Percentiles rank a stretch among this genome's conserved stretches.
phyloP scores from a whole-genome alignment of 495 filamentous ascomycete genomes.

The Cercophora sp. region DNA sequence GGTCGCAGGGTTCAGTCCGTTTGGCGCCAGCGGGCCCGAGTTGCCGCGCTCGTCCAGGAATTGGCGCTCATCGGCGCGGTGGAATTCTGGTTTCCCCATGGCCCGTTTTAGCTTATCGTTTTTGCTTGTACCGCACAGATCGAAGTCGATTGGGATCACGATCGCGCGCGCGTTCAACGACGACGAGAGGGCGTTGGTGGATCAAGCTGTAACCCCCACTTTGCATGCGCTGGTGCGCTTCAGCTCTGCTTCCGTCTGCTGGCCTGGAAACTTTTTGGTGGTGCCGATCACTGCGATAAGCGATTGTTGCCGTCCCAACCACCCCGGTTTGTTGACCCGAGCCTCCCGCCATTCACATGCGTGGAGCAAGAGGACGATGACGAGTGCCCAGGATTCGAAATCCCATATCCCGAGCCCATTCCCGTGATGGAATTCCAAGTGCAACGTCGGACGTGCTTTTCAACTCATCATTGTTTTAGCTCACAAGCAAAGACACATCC shows the following conservation, averaged over 20 bases:
- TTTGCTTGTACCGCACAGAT: not conserved
- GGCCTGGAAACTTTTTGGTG: not conserved
- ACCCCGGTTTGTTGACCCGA: not conserved
- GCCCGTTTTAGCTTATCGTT: not conserved
- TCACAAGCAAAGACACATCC: no score
- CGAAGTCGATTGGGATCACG: not conserved
- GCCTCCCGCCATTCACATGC: not conserved
- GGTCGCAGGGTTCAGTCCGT: slow-evolving; percentile 79
- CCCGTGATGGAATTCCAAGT: no score
- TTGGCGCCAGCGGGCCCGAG: slow-evolving; percentile 46
- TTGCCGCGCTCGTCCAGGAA: slow-evolving; percentile 74
- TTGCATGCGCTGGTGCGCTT: no score
- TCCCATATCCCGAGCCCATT: no score
- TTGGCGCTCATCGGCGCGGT: slow-evolving; percentile 69
- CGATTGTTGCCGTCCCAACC: slow-evolving; percentile 29
- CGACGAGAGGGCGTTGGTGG: no score
- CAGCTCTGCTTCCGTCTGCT: no score
- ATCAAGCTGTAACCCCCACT: no score
- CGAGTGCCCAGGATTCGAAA: not conserved
- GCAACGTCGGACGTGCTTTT: no score
- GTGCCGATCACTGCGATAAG: slow-evolving; percentile 18
- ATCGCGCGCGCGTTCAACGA: no score
- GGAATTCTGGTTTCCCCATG: slow-evolving; percentile 37
- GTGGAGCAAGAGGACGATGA: not conserved
- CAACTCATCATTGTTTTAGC: no score